phyloP scores from a whole-genome alignment of 352 stramenopile genomes.

The Phytophthora parvispora region DNA sequence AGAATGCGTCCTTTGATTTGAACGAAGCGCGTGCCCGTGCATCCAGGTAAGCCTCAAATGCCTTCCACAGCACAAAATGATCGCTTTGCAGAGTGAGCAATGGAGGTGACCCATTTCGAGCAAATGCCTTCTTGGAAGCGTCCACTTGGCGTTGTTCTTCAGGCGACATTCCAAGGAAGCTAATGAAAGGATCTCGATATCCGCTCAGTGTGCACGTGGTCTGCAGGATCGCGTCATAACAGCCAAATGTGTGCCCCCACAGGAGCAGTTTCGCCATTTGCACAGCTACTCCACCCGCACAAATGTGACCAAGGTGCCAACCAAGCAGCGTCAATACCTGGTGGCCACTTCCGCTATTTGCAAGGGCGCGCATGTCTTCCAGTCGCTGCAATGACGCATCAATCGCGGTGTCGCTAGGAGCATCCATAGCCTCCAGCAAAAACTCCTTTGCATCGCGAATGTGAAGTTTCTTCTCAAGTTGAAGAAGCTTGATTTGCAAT shows the following conservation, averaged over 20 bases:
- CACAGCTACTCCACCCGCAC: slow-evolving; percentile 65
- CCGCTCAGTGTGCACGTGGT: slow-evolving; percentile 78
- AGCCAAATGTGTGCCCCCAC: slow-evolving; percentile 76
- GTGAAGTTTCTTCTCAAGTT: slow-evolving; percentile 81
- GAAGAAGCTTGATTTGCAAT: slow-evolving; percentile 81
- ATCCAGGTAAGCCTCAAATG: slow-evolving; percentile 68
- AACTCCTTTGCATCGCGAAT: slow-evolving; percentile 87
- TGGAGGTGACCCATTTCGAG: slow-evolving; percentile 47
- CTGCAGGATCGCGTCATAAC: slow-evolving; percentile 68
- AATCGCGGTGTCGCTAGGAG: slow-evolving; percentile 92
- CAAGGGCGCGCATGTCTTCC: slow-evolving; percentile 80
- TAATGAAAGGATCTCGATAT: slow-evolving; percentile 84
- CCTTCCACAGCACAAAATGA: slow-evolving; percentile 76
- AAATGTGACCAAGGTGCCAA: slow-evolving; percentile 83
- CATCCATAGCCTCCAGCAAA: slow-evolving; percentile 93
- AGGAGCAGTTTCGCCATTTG: slow-evolving; percentile 81
- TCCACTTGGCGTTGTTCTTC: slow-evolving; percentile 70
- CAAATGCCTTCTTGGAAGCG: slow-evolving; percentile 61
- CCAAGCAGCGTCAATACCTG: slow-evolving; percentile 68
- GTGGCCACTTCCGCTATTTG: slow-evolving; percentile 21
- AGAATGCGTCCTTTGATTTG: slow-evolving; percentile 55
- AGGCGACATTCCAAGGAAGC: slow-evolving; percentile 71
- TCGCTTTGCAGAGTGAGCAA: slow-evolving; percentile 66
- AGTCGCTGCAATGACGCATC: slow-evolving; percentile 93
- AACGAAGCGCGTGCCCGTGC: slow-evolving; percentile 51